A percentile compares a stretch with the other conserved stretches of the same genome.
Conservation (phyloP, 108 stramenopile species). For the Fistulifera pelliculosa region DNA sequence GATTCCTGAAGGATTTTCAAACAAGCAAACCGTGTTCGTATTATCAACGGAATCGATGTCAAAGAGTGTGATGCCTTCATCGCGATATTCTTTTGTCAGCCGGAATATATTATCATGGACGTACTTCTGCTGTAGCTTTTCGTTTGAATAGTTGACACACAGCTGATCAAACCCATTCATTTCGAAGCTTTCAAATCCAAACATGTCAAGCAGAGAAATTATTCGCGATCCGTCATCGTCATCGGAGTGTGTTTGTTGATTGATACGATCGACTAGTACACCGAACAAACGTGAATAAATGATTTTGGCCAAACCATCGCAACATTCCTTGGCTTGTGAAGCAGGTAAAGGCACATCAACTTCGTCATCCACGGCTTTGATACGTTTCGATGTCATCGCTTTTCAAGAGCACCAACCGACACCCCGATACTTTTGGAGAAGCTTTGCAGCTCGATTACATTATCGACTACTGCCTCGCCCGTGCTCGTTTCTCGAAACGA, state of each 20-base stretch:
- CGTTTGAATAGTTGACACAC: conserved; percentile 95
- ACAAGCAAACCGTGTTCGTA: conserved; percentile 66
- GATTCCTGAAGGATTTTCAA: conserved; percentile 85
- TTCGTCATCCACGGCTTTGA: conserved; percentile 25
- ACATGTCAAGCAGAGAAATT: conserved; percentile 92
- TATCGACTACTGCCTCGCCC: conserved; percentile 18
- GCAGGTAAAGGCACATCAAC: conserved; percentile 6
- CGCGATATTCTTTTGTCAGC: conserved; percentile 68
- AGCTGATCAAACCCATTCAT: conserved; percentile 92
- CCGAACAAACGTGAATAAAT: conserved; percentile 76
- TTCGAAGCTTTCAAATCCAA: conserved; percentile 94
- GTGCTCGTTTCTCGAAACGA: conserved; percentile 28
- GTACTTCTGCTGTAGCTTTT: conserved; percentile 92
- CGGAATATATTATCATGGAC: conserved; percentile 58
- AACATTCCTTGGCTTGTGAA: conserved; percentile 41
- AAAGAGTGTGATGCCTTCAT: conserved; percentile 82
- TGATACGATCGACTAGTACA: conserved; percentile 40
- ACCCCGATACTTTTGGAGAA: conserved; percentile 56
- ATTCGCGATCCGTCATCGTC: conserved; percentile 18
- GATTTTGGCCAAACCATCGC: conserved; percentile 80
- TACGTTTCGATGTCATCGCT: conserved; percentile 48
- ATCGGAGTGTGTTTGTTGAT: conserved; percentile 29
- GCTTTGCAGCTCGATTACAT: conserved; percentile 24
- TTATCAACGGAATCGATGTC: conserved; percentile 88
- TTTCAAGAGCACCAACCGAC: conserved; percentile 31